phyloP scores from a whole-genome alignment of 257 asterid species.

The Plantago major region DNA sequence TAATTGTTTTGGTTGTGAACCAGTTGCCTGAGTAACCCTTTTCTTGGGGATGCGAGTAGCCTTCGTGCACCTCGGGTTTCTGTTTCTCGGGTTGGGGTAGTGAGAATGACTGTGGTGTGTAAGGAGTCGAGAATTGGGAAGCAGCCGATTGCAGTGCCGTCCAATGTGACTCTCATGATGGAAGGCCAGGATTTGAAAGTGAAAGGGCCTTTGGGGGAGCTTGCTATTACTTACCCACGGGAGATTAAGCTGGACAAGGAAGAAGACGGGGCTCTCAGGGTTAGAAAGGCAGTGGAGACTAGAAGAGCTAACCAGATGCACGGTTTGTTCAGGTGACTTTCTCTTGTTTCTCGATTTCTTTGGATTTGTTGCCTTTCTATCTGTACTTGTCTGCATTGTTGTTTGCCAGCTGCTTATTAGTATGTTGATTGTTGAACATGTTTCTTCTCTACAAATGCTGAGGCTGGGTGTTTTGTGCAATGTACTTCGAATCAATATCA shows the following conservation, averaged over 20 bases:
- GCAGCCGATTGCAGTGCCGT: constrained; percentile 82
- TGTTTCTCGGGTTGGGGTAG: constrained; percentile 25
- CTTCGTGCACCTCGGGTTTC: constrained; percentile 35
- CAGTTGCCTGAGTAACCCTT: constrained; percentile 50
- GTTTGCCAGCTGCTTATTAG: background rate
- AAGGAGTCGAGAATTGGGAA: constrained; percentile 97
- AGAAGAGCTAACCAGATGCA: constrained; percentile 98
- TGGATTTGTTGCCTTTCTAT: background rate
- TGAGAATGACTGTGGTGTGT: constrained; percentile 61
- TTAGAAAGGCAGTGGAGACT: constrained; percentile 67
- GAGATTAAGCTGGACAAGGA: constrained; percentile 64
- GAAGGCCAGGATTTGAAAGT: constrained; percentile 78
- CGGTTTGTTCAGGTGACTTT: constrained; percentile 82
- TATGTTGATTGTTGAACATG: constrained; percentile 2
- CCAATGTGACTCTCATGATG: constrained; percentile 63
- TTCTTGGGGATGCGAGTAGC: constrained; percentile 45
- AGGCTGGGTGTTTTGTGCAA: constrained; percentile 7
- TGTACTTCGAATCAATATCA: constrained; percentile 5
- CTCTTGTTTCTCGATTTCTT: background rate
- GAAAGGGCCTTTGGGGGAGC: constrained; percentile 93
- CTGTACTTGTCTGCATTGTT: constrained; percentile 1
- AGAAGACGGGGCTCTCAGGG: constrained; percentile 65
- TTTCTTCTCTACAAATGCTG: constrained; percentile 1
- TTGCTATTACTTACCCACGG: constrained; percentile 78
- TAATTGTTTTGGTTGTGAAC: constrained; percentile 2